A percentile compares a stretch with the other conserved stretches of the same genome.
phyloP scores from a whole-genome alignment of 2,329 filamentous ascomycete species.

The Alternaria ventricosa region DNA sequence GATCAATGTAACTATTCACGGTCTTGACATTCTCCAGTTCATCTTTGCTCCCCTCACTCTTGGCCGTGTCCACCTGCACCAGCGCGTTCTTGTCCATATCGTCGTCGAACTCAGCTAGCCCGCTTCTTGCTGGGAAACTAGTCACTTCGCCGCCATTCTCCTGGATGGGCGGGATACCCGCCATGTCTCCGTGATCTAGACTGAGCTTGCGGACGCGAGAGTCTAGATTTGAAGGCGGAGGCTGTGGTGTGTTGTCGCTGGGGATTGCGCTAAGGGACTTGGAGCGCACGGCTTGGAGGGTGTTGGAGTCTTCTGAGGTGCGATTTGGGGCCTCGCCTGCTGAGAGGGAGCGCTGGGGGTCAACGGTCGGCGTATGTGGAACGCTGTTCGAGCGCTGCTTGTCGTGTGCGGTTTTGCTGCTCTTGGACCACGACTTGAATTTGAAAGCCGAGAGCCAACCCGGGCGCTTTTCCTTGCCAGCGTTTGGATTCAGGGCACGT shows the following conservation, averaged over 20 bases:
- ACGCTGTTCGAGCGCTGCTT: conserved; percentile 33
- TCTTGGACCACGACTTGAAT: conserved; percentile 37
- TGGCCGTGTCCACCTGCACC: conserved; percentile 37
- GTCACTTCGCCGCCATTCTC: conserved; percentile 17
- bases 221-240: conserved; percentile 32
- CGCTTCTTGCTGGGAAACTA: conserved; percentile 8
- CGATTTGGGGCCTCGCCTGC: conserved; percentile 16
- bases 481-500: conserved; percentile 22
- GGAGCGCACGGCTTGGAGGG: conserved; percentile 38
- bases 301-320: conserved; percentile 20
- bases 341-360: conserved; percentile 40
- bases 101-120: background rate
- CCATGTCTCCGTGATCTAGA: conserved; percentile 10
- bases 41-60: conserved; percentile 29
- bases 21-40: conserved; percentile 36
- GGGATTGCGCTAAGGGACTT: conserved; percentile 44
- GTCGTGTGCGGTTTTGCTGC: conserved; percentile 17
- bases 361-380: conserved; percentile 17
- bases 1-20: conserved; percentile 46
- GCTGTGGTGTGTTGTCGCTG: conserved; percentile 9
- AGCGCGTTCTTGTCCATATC: conserved; percentile 29
- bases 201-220: conserved; percentile 29
- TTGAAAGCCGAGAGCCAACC: conserved; percentile 41
- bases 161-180: conserved; percentile 10
- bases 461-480: conserved; percentile 36